These are phyloP conservation scores for Colletotrichum orbiculare DNA, from an alignment of 2,329 filamentous ascomycete genomes.

Conservation along the genomic window DNA sequence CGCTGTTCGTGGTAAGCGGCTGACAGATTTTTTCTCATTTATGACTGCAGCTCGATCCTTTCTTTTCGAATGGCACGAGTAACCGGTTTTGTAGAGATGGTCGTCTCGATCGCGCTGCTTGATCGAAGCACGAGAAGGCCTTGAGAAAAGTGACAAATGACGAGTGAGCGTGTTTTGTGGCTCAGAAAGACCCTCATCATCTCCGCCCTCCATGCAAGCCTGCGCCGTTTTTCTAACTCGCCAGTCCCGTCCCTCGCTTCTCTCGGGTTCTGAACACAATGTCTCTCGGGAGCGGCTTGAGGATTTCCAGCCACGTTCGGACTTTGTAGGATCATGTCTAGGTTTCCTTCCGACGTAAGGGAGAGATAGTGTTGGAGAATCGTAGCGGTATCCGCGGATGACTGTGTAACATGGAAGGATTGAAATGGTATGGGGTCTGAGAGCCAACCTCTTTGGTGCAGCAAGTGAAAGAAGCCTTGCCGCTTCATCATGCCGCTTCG, in stretches of 20 bases:
- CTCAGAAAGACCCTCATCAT: not conserved
- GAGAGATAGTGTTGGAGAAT: not conserved
- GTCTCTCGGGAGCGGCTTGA: conserved; percentile 27
- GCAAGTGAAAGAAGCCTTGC: too few relatives aligned
- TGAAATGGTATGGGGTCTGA: too few relatives aligned
- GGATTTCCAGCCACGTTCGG: conserved; percentile 14
- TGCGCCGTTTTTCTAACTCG: not conserved
- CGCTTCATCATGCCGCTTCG: too few relatives aligned
- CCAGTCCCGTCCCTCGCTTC: conserved; percentile 1
- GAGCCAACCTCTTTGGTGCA: too few relatives aligned
- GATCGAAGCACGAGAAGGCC: not conserved
- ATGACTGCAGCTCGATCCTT: conserved; percentile 9
- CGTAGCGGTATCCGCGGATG: not conserved
- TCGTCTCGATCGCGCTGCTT: conserved; percentile 1
- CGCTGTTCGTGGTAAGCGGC: not conserved
- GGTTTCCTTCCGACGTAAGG: not conserved
- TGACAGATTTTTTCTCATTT: not conserved
- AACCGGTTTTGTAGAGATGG: conserved; percentile 4
- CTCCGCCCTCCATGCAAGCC: not conserved
- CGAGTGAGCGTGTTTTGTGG: conserved; percentile 14
- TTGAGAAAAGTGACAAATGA: conserved; percentile 19
- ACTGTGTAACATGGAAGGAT: too few relatives aligned
- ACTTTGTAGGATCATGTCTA: conserved; percentile 1
- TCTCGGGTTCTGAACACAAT: not conserved
- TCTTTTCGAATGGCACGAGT: conserved; percentile 1